Evolutionary conservation across 768 basidiomycete species (phyloP).

Genomic region (Boletellus ananiceps): DNA sequence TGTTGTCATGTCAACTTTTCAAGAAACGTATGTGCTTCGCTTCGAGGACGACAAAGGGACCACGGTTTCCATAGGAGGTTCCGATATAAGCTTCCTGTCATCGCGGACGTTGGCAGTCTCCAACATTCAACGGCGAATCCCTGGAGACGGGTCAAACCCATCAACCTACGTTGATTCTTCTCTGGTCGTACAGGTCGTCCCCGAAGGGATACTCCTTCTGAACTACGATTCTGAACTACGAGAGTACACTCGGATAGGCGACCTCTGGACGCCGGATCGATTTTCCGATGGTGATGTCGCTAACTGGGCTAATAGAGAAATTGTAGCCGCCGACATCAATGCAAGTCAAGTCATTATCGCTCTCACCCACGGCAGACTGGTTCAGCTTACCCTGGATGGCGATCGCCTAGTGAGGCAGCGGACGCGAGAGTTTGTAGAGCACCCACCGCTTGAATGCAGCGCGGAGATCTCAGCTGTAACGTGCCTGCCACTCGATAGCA

Average conservation of each 20-base stretch:
- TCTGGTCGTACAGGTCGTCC: conserved; percentile 71
- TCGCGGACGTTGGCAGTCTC: conserved; percentile 60
- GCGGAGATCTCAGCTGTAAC: conserved; percentile 70
- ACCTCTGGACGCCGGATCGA: conserved; percentile 38
- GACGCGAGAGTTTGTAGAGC: conserved; percentile 22
- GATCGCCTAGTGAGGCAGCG: conserved; percentile 32
- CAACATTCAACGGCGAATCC: conserved; percentile 42
- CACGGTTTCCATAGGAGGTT: conserved; percentile 25
- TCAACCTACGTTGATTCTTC: conserved; percentile 41
- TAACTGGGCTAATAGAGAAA: conserved; percentile 35
- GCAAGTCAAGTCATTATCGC: conserved; percentile 64
- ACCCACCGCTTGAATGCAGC: conserved; percentile 12
- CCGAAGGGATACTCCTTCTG: conserved; percentile 49
- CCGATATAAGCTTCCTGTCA: conserved; percentile 47
- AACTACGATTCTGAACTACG: conserved; percentile 47
- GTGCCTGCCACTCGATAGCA: conserved; percentile 50
- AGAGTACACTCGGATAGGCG: conserved; percentile 38
- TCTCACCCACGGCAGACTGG: conserved; percentile 48
- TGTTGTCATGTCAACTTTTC: conserved; percentile 56
- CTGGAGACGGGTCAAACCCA: conserved; percentile 13
- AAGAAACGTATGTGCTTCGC: conserved; percentile 50
- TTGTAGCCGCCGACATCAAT: conserved; percentile 69
- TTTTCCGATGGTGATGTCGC: conserved; percentile 18
- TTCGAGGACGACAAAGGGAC: conserved; percentile 34
- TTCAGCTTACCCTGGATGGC: conserved; percentile 46